Evolutionary conservation across 768 basidiomycete genomes (phyloP).

Genomic region (Auricularia cornea): DNA sequence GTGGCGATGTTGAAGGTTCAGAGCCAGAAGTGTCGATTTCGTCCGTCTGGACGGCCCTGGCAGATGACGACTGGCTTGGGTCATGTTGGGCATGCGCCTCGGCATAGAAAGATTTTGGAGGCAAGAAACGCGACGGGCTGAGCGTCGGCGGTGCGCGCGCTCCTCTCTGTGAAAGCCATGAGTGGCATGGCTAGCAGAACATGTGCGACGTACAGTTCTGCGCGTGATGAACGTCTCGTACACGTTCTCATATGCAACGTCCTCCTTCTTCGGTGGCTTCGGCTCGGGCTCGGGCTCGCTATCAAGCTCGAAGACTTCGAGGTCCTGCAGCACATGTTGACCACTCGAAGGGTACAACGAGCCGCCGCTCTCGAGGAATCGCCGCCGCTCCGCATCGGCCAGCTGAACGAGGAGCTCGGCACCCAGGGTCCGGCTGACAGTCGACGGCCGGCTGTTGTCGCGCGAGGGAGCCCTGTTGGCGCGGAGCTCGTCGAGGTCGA

Average conservation of each 20-base stretch:
- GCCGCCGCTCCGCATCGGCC: conserved; percentile 29
- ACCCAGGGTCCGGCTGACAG: conserved; percentile 65
- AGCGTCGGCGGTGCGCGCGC: background rate
- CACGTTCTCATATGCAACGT: conserved; percentile 44
- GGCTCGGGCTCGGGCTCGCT: conserved; percentile 25
- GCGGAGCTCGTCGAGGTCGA: conserved; percentile 89
- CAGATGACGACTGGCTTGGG: conserved; percentile 38
- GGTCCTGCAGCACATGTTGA: conserved; percentile 41
- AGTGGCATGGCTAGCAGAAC: background rate
- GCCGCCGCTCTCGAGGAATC: conserved; percentile 14
- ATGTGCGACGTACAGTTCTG: conserved; percentile 37
- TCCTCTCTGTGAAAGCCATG: background rate
- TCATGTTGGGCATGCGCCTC: conserved; percentile 71
- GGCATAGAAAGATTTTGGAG: conserved; percentile 64
- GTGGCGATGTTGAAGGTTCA: background rate
- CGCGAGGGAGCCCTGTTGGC: conserved; percentile 16
- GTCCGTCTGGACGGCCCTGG: conserved; percentile 52
- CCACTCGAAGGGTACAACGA: background rate
- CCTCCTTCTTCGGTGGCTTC: conserved; percentile 42
- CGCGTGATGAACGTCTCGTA: conserved; percentile 78
- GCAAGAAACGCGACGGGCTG: background rate
- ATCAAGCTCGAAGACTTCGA: conserved; percentile 24
- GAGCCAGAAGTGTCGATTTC: background rate
- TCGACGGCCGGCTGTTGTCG: conserved; percentile 12
- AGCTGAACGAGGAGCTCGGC: conserved; percentile 50